Base-by-base conservation (phyloP, 805 yeast genomes). In the Nakazawaea molendinolei region DNA sequence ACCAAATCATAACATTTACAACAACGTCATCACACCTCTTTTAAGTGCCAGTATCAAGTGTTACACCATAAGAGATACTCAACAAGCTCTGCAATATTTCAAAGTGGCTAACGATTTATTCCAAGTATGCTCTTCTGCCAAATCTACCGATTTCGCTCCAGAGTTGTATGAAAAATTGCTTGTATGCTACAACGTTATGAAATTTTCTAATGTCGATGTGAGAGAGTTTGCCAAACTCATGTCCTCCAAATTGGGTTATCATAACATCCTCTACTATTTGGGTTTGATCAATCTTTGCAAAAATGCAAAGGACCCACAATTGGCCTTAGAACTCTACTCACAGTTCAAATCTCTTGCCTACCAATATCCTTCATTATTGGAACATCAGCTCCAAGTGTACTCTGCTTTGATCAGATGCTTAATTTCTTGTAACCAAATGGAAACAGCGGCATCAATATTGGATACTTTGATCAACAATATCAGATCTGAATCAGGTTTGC, bases 1-100 rank as follows among this genome's bases (percentile, higher is more conserved):
- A 50, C 92, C 92, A 13, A 63, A 69, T 18, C 48, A 52, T 28
- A 61, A 60, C 14, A 79, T 84, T 6, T 81, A 74, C 53, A 61
- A 71, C 46, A 52, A 71, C 3, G 67, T 72, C 5, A 59, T 82
- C 31, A 55, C 58, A 16, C 67, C 71, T 21, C 60, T 82, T 19
- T 60, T 80, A 35, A 56, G 59, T 26, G 76, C 79, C 5, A 57
- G 78, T 2, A 57, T 67, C 27, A 43, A 49, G 39, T 72, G 70
- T 15, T 63, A 50, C 42, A 53, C 51, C 30, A 49, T 44, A 8
- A 63, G 52, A 24, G 63, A 58, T 38, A 54, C 49, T 44, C 51
- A 48, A 21, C 68, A 62, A 44, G 75, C 70, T 14, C 46, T 45
- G 32, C 76, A 64, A 44, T 73, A 63, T 52, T 70, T 57, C 58